phyloP scores from a whole-genome alignment of 257 asterid genomes.

The Solanum ossicruentum region DNA sequence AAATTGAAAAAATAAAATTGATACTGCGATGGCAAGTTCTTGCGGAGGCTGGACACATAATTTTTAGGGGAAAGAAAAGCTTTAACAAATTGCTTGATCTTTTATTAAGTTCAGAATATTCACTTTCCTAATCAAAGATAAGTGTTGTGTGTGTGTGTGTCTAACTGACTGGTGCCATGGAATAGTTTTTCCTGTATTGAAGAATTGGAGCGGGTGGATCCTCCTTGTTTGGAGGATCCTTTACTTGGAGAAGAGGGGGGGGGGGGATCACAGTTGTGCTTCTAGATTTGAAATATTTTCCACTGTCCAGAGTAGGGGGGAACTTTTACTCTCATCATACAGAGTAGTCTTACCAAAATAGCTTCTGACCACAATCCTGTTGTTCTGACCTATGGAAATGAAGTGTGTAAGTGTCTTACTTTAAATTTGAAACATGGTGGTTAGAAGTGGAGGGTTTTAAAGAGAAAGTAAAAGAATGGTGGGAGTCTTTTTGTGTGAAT shows the following conservation, averaged over 20 bases:
- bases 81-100: not conserved
- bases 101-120: not conserved
- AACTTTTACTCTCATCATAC: not conserved
- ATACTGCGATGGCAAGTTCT: not conserved
- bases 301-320: not conserved
- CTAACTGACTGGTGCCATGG: too few species aligned
- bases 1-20: not conserved
- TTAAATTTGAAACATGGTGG: not conserved
- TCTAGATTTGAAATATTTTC: not conserved
- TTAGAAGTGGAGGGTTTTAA: not conserved
- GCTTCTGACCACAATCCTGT: not conserved
- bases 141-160: not conserved
- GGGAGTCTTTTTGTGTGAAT: not conserved
- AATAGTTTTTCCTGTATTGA: too few species aligned
- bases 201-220: too few species aligned
- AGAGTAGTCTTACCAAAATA: not conserved
- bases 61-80: not conserved
- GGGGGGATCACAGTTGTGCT: not conserved
- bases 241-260: too few species aligned
- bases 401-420: not conserved
- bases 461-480: not conserved
- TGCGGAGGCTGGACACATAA: not conserved
- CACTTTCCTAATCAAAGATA: not conserved
- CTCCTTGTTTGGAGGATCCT: too few species aligned
- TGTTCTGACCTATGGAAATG: not conserved